Base-by-base conservation (phyloP, 2,329 filamentous ascomycete species). In the Neurospora sp. region DNA sequence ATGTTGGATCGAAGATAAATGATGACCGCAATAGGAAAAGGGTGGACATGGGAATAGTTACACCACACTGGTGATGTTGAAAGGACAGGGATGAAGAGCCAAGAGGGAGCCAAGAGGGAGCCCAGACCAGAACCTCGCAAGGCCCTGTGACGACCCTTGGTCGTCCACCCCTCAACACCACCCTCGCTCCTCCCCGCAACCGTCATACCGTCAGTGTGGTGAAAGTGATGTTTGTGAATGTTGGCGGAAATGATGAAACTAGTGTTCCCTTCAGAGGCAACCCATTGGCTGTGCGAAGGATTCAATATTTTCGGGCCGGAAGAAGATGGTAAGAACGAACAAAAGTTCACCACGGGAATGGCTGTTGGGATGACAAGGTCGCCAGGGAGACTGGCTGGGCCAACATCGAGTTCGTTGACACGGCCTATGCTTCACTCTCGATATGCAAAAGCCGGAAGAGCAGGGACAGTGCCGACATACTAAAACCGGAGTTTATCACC, bases 231-330 rank as follows among this genome's bases (percentile, higher is more conserved):
- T 62, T 62, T 62, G 52, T 62, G 6, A n/a, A 17, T 62, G 12
- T 62, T 62, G 67, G 70, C 66, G 23, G 43, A 66, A 69, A 62
- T 67, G 62, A 37, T 74, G 73, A 75, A 75, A 74, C 73, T 62
- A 68, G 40, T 66, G 4, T 65, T 68, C 19, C 37, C 65, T 62
- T 66, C 41, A 69, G 71, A 72, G 70, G 69, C 19, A 71, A 69
- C 72, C 70, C 71, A 71, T 65, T 71, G 70, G 70, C 70, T 68
- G 65, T 39, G 52, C 52, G 52, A 62, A 62, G 28, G 15, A 62
- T 62, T 33, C 52, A 17, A n/a, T 5, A 36, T n/a, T 33, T 12
- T n/a, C 12, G 15, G 12, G 28, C 52, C 52, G 52, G 28, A 62
- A 62, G 52, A 15, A 62, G 52, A 33, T 62, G 52, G 23, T 36